These are phyloP conservation scores for Atalantia buxifolia DNA, from an alignment of 345 rosid genomes.

Conservation along the genomic window DNA sequence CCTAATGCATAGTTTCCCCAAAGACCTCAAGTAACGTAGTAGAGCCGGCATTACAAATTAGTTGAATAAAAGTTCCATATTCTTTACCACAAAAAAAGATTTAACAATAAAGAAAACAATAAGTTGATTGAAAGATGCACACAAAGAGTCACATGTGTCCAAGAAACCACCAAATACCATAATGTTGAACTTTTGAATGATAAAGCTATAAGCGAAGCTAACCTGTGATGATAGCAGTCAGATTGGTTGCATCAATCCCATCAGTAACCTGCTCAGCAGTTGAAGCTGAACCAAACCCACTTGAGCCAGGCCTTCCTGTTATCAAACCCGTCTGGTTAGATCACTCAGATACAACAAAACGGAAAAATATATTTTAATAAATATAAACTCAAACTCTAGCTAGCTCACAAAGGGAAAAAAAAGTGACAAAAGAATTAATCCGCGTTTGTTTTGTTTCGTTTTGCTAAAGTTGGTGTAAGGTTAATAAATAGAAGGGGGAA, in stretches of 20 bases:
- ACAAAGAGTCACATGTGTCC: too few species aligned
- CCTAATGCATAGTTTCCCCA: too few species aligned
- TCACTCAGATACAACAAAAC: neutral
- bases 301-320: slow-evolving; percentile 68
- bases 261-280: slow-evolving; percentile 77
- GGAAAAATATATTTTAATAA: too few species aligned
- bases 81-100: too few species aligned
- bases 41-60: too few species aligned
- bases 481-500: neutral
- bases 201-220: neutral
- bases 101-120: too few species aligned
- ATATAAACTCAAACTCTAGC: neutral
- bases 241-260: slow-evolving; percentile 59
- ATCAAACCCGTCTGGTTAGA: slow-evolving; percentile 38
- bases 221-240: slow-evolving; percentile 85
- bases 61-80: too few species aligned
- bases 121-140: too few species aligned
- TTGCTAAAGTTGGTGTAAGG: neutral
- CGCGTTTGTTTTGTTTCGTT: too few species aligned
- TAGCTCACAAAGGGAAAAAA: neutral
- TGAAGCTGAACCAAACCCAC: slow-evolving; percentile 91
- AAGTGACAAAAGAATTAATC: neutral
- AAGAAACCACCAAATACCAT: neutral
- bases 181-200: neutral
- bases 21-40: too few species aligned